Evolutionary conservation across 2,329 filamentous ascomycete species (phyloP).

Genomic region (Drechslerella dactyloides): DNA sequence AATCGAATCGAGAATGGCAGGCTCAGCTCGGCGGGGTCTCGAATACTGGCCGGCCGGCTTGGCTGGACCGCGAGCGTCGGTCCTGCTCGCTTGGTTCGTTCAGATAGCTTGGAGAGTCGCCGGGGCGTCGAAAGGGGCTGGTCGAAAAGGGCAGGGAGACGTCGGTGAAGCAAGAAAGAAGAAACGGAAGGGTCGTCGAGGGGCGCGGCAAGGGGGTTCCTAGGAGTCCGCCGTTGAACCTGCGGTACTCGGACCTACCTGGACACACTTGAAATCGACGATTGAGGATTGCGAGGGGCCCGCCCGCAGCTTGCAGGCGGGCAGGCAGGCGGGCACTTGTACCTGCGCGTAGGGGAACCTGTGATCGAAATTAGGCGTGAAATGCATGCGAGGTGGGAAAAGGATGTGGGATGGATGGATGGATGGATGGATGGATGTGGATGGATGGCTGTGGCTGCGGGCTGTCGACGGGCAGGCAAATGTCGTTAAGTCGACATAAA

Average conservation of each 20-base stretch:
- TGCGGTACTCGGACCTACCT: slow-evolving; percentile 5
- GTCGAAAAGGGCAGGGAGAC: no score
- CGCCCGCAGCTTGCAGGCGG: no score
- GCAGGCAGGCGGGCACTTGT: no score
- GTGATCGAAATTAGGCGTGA: not conserved
- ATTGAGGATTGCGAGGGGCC: no score
- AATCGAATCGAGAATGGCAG: not conserved
- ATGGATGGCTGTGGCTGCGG: not conserved
- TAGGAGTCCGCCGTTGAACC: not conserved
- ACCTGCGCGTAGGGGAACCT: no score
- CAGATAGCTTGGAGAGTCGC: not conserved
- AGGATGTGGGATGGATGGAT: not conserved
- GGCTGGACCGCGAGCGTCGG: not conserved
- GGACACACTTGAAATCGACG: not conserved
- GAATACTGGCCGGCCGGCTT: not conserved
- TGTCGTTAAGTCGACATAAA: slow-evolving; percentile 4
- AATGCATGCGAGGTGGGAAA: not conserved
- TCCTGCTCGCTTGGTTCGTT: not conserved
- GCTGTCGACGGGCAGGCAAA: slow-evolving; percentile 6
- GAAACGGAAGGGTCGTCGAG: slow-evolving; percentile 14
- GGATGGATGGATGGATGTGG: not conserved
- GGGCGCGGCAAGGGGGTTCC: slow-evolving; percentile 8
- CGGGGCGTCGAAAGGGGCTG: slow-evolving; percentile 29
- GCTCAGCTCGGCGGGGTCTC: no score
- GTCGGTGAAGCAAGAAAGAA: slow-evolving; percentile 6